Conservation (phyloP, 768 basidiomycete genomes). For the Boletus rufocinnamomeus region DNA sequence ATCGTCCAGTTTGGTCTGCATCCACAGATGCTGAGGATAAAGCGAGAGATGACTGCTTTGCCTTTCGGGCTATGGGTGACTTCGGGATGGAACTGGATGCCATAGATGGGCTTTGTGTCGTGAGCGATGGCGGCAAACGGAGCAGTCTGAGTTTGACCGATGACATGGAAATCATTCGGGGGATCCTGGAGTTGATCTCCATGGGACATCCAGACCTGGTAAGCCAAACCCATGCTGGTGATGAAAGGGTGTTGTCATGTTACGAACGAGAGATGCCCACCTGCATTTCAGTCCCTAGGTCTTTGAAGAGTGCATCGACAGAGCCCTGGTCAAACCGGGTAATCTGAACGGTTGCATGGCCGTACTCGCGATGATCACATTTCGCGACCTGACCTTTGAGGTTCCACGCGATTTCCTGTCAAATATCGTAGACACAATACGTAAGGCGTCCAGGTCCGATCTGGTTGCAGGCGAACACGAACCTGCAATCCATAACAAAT, state of each 20-base stretch:
- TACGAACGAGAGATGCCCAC: conserved; percentile 41
- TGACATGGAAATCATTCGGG: conserved; percentile 82
- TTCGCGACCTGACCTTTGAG: conserved; percentile 81
- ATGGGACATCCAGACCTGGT: conserved; percentile 99
- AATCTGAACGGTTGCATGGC: conserved; percentile 81
- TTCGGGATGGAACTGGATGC: conserved; percentile 99
- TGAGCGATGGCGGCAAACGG: conserved; percentile 95
- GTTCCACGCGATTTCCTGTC: conserved; percentile 90
- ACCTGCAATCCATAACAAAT: conserved; percentile 98
- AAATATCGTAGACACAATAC: not conserved
- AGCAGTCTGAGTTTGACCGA: conserved; percentile 83
- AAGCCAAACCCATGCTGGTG: too few relatives aligned
- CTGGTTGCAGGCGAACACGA: conserved; percentile 14
- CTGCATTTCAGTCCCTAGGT: conserved; percentile 87
- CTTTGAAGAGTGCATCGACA: conserved; percentile 80
- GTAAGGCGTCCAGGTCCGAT: not conserved
- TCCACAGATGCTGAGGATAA: conserved; percentile 81
- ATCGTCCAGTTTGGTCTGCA: conserved; percentile 91
- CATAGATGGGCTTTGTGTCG: conserved; percentile 84
- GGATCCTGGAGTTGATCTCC: conserved; percentile 88
- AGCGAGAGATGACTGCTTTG: conserved; percentile 84
- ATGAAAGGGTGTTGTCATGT: not conserved
- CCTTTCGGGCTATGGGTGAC: conserved; percentile 93
- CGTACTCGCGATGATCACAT: conserved; percentile 94
- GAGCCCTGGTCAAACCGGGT: conserved; percentile 56